Conservation (phyloP, 208 protist genomes). For the Acanthamoeba castellanii region DNA sequence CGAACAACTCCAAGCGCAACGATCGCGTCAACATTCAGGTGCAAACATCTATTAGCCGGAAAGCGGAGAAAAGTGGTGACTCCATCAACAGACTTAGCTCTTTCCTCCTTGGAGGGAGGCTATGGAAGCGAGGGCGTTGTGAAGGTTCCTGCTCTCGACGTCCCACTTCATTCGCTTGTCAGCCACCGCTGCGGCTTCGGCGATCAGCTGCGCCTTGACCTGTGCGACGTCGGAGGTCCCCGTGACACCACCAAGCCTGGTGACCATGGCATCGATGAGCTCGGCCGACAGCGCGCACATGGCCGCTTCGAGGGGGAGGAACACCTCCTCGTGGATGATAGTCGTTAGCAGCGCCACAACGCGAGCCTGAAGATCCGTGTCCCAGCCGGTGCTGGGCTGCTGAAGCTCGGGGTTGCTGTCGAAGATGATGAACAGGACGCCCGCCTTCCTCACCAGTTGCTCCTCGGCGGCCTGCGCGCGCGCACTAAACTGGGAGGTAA, state of each 20-base stretch:
- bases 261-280: background rate
- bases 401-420: constrained; percentile 2
- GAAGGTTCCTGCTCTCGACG: background rate
- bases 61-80: too few relatives aligned
- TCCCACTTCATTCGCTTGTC: background rate
- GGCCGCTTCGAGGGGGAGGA: background rate
- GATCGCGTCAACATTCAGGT: too few relatives aligned
- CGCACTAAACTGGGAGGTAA: background rate
- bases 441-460: background rate
- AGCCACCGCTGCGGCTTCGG: background rate
- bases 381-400: background rate
- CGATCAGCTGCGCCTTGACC: background rate
- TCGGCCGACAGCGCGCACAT: background rate
- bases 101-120: background rate
- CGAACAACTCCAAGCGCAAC: too few relatives aligned
- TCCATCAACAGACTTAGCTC: background rate
- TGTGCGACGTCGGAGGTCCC: background rate
- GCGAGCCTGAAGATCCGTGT: background rate
- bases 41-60: too few relatives aligned
- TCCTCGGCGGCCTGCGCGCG: background rate
- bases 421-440: background rate
- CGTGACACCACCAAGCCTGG: background rate
- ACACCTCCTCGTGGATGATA: constrained; percentile 28
- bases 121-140: background rate
- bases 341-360: background rate